Evolutionary conservation across 2,329 filamentous ascomycete genomes (phyloP).

Genomic region (Hirsutella rhossiliensis): DNA sequence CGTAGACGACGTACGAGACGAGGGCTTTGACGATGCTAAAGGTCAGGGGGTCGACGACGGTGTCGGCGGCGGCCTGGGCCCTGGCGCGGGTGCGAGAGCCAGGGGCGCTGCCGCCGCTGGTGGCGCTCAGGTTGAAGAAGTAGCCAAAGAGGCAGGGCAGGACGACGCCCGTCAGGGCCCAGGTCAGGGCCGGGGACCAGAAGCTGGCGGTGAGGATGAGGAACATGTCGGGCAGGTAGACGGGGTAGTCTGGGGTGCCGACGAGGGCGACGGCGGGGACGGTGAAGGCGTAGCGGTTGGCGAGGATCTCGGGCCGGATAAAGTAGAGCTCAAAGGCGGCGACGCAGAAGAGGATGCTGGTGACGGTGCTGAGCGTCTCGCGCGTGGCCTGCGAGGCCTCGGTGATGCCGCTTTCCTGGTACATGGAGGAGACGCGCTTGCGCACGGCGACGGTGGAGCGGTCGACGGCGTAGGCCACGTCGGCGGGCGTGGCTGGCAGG

Average conservation of each 20-base stretch:
- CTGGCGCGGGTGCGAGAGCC: slow-evolving; percentile 29
- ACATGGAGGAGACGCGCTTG: slow-evolving; percentile 50
- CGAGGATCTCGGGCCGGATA: slow-evolving; percentile 58
- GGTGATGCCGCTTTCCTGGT: slow-evolving; percentile 53
- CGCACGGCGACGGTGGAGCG: slow-evolving; percentile 55
- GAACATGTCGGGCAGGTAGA: slow-evolving; percentile 73
- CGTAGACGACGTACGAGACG: slow-evolving; percentile 70
- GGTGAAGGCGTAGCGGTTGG: slow-evolving; percentile 60
- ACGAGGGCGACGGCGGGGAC: slow-evolving; percentile 49
- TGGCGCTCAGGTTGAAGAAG: slow-evolving; percentile 75
- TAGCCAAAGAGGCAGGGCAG: slow-evolving; percentile 65
- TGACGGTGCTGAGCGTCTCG: slow-evolving; percentile 59
- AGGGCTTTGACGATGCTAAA: slow-evolving; percentile 87
- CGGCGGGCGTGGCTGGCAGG: slow-evolving; percentile 70
- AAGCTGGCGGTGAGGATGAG: slow-evolving; percentile 63
- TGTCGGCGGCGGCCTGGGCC: slow-evolving; percentile 30
- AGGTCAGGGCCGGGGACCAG: slow-evolving; percentile 72
- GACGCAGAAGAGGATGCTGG: slow-evolving; percentile 57
- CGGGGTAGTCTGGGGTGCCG: slow-evolving; percentile 42
- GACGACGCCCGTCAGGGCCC: slow-evolving; percentile 59
- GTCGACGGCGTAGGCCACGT: slow-evolving; percentile 67
- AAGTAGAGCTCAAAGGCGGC: slow-evolving; percentile 57
- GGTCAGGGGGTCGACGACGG: slow-evolving; percentile 69
- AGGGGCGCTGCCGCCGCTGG: slow-evolving; percentile 33
- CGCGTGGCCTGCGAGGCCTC: slow-evolving; percentile 55